These are phyloP conservation scores for Bruguiera gymnorhiza DNA, from an alignment of 345 rosid genomes.

Conservation along the genomic window DNA sequence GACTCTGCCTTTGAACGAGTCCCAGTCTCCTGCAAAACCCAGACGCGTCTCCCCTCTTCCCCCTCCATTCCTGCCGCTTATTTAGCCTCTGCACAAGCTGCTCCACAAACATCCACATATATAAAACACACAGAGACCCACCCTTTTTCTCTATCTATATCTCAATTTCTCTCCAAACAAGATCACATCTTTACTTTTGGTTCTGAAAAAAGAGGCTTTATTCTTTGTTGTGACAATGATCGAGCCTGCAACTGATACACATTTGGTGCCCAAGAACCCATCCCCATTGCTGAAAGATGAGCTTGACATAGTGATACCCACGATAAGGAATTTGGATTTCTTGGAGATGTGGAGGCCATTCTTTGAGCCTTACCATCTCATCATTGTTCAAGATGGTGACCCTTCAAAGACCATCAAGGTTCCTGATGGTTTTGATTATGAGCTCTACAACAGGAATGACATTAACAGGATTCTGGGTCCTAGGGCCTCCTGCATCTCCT, in stretches of 20 bases:
- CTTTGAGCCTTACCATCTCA: slow-evolving; percentile 85
- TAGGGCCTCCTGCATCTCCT: slow-evolving; percentile 91
- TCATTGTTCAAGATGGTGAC: slow-evolving; percentile 96
- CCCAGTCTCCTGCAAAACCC: neutral
- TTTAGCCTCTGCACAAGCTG: slow-evolving; percentile 26
- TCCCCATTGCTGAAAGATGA: slow-evolving; percentile 62
- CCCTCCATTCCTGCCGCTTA: slow-evolving; percentile 18
- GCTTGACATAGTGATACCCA: slow-evolving; percentile 92
- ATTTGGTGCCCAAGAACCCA: slow-evolving; percentile 15
- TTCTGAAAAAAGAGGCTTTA: neutral
- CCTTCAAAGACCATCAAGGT: slow-evolving; percentile 77
- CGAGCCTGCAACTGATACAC: slow-evolving; percentile 44
- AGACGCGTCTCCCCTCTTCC: slow-evolving; percentile 16
- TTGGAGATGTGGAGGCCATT: slow-evolving; percentile 99
- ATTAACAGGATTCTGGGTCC: slow-evolving; percentile 85
- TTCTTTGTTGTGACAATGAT: slow-evolving; percentile 32
- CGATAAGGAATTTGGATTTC: slow-evolving; percentile 87
- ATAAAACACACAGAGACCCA: neutral
- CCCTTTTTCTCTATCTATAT: neutral
- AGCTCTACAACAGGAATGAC: slow-evolving; percentile 87
- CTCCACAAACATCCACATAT: neutral
- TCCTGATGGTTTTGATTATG: slow-evolving; percentile 89
- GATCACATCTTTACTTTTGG: neutral
- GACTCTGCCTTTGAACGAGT: slow-evolving; percentile 18
- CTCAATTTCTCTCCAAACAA: neutral